phyloP scores from a whole-genome alignment of 129 eudicot genomes.

The Artemisia annua region DNA sequence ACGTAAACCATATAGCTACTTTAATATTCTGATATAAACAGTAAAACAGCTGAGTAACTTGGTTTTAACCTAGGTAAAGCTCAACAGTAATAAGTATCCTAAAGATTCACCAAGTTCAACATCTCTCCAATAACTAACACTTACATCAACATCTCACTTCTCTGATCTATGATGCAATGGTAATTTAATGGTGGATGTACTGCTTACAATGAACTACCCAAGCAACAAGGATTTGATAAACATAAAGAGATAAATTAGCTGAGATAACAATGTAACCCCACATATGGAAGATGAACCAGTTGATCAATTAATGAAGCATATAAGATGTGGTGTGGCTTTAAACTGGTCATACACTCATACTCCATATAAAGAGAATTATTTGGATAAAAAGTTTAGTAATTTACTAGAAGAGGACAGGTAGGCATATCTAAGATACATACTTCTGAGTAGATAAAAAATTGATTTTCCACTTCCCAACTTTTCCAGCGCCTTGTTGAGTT shows the following conservation, averaged over 20 bases:
- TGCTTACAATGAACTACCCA: neutral
- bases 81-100: neutral
- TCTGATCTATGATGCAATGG: neutral
- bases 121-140: neutral
- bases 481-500: slow-evolving; percentile 90
- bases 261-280: slow-evolving; percentile 7
- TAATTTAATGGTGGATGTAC: neutral
- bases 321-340: neutral
- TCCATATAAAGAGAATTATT: slow-evolving; percentile 10
- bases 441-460: slow-evolving; percentile 84
- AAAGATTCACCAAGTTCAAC: neutral
- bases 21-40: neutral
- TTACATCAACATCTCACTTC: slow-evolving; percentile 12
- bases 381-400: slow-evolving; percentile 14
- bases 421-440: slow-evolving; percentile 42
- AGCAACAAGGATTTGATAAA: neutral
- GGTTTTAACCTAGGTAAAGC: neutral
- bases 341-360: slow-evolving; percentile 6
- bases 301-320: too few relatives aligned
- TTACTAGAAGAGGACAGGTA: neutral
- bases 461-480: slow-evolving; percentile 86
- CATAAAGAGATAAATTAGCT: neutral
- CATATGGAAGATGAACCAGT: neutral
- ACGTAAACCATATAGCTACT: neutral
- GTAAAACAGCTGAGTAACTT: neutral